Base-by-base conservation (phyloP, 2,329 filamentous ascomycete species). In the Cladophialophora chaetospira region DNA sequence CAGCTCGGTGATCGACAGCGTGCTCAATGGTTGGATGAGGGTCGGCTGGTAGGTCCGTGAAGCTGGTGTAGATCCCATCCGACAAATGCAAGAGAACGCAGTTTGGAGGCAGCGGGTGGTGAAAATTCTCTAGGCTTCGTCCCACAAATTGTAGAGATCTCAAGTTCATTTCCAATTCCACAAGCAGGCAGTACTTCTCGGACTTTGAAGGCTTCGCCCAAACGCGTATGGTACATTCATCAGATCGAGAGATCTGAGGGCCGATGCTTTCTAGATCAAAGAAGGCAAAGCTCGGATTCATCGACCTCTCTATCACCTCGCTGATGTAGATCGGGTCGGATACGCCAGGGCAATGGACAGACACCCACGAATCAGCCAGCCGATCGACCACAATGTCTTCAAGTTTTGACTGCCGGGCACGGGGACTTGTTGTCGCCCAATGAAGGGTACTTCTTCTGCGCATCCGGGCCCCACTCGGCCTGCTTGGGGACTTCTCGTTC, bases 281-380 rank as follows among this genome's bases (percentile, higher is more conserved):
- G 70, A 89, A 88, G 40, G 84, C 85, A 70, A 96, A 97, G 66
- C 88, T 91, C 62, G 94, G 94, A 71, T 97, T 97, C 73, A 91
- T 91, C n/a, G 89, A 86, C 67, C 85, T 85, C 65, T 88, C 82
- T 25, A 86, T 82, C 19, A 88, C 79, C 73, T 97, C 93, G 68
- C 91, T 96, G 66, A 96, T 83, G 71, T 97, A 97, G n/a, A 97
- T 75, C 0, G 93, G 91, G 13, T 90, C 86, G 44, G 80, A 73
- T 49, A 84, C 73, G 3, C 75, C 82, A 1, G 82, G 76, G 43
- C 86, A 82, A 71, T 97, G 92, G 49, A 97, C 70, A 2, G 90
- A 89, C 72, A 96, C 94, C 79, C 96, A 97, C 13, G 87, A 86
- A 73, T 97, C 88, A n/a, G 87, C 90, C 73, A 94, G 86, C 49